Conservation (phyloP, 345 rosid species). For the Sonneratia alba region DNA sequence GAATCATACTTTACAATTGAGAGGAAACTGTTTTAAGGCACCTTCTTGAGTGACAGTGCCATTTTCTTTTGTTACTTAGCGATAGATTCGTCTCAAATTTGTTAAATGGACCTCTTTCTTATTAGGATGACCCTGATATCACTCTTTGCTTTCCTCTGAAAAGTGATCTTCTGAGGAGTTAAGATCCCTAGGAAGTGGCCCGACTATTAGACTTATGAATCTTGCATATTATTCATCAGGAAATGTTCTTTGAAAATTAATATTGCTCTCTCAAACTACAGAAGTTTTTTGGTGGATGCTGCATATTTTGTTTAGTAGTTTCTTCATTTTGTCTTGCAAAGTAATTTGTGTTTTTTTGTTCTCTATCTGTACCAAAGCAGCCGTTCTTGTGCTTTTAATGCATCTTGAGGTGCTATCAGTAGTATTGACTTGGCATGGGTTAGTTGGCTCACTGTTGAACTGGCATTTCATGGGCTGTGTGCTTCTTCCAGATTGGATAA, state of each 20-base stretch:
- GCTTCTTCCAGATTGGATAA: background rate
- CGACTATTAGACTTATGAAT: background rate
- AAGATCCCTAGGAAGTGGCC: background rate
- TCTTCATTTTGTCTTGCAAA: too few species aligned
- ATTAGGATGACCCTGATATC: background rate
- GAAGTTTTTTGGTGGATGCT: too few species aligned
- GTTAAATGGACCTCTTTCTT: background rate
- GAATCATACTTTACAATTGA: background rate
- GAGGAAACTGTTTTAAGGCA: background rate
- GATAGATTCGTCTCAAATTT: background rate
- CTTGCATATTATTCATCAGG: too few species aligned
- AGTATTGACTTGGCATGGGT: background rate
- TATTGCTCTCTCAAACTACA: too few species aligned
- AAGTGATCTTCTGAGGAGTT: background rate
- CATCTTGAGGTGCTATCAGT: background rate
- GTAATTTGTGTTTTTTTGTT: too few species aligned
- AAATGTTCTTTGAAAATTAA: too few species aligned
- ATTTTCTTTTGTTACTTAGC: background rate
- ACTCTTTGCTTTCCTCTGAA: background rate
- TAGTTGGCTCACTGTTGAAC: background rate
- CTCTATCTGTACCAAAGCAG: too few species aligned
- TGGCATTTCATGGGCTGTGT: background rate
- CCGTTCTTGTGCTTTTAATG: too few species aligned
- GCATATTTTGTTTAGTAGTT: too few species aligned
- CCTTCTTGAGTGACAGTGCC: background rate